Evolutionary conservation across 495 filamentous ascomycete species (phyloP).

Genomic region (Annulohypoxylon maeteangense): DNA sequence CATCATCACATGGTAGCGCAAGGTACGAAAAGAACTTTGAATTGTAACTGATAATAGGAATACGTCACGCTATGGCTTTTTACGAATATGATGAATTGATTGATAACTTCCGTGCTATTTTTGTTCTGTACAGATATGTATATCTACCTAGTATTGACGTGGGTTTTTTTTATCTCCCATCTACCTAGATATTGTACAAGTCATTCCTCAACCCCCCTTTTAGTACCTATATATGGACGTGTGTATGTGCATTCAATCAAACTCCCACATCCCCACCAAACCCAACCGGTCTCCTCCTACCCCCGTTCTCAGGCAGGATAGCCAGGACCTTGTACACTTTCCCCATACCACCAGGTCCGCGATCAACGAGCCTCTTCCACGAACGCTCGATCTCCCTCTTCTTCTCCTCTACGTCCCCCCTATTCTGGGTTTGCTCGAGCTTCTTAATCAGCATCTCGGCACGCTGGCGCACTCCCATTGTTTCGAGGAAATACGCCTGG

Average conservation of each 20-base stretch:
- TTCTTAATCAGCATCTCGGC: constrained; percentile 71
- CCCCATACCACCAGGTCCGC: constrained; percentile 85
- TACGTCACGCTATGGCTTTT: neutral
- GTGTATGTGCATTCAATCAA: too few relatives aligned
- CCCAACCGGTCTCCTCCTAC: constrained; percentile 80
- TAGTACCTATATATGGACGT: too few relatives aligned
- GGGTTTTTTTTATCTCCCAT: neutral
- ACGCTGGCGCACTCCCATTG: constrained; percentile 84
- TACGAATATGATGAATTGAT: neutral
- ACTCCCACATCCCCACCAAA: constrained; percentile 80
- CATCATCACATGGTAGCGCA: constrained; percentile 10
- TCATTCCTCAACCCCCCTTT: neutral
- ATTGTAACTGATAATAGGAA: constrained; percentile 2
- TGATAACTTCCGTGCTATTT: neutral
- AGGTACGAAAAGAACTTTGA: constrained; percentile 20
- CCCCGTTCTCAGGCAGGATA: constrained; percentile 83
- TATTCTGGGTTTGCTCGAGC: constrained; percentile 37
- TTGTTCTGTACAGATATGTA: neutral
- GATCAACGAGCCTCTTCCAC: constrained; percentile 82
- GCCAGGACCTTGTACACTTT: constrained; percentile 93
- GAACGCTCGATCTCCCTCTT: constrained; percentile 71
- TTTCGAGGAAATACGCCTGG: constrained; percentile 79
- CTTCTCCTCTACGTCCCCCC: constrained; percentile 55
- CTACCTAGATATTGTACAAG: constrained; percentile 15
- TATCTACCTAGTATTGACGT: neutral